Base-by-base conservation (phyloP, 2,329 filamentous ascomycete genomes). In the Venturia aucupariae region DNA sequence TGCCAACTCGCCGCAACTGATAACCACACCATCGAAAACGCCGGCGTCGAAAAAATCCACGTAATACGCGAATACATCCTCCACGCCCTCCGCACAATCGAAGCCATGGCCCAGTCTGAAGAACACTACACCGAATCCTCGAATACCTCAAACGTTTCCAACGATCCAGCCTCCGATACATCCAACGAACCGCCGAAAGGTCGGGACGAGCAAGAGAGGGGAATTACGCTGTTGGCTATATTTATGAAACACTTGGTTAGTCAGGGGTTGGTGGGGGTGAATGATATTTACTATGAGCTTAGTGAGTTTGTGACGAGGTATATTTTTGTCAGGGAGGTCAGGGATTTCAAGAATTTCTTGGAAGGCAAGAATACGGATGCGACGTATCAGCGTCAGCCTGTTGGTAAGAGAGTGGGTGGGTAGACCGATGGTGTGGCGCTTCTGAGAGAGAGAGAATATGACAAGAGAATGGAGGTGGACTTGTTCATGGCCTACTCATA, bases 301-400 rank as follows among this genome's bases (percentile, higher is more conserved):
- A 71, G 75, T 60, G 75, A 76, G 68, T 74, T 78, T 65, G 75
- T 73, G 44, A 71, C 74, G 51, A 65, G 75, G 61, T 78, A 75
- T 67, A 70, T 76, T 38, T 76, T 75, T 72, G 72, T 77, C 19
- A 72, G 68, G 64, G 75, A 78, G 64, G 75, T 77, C 7, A 70
- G 76, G 39, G 75, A 75, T 35, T 76, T 77, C 66, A 72, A 70
- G 22, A 22, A 42, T 32, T 68, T 64, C 54, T 41, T 69, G 19
- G 68, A 68, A 60, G 65, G 44, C 5, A 30, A 22, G 27, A 22
- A 57, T 19, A 51, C 22, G 22, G 11, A 22, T 51, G 22, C 46
- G 4, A 13, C 46, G 1, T 51, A 51, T 22, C 46, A 51, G 46
- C 46, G 46, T 4, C 46, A 51, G 46, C 7, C 3, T 46, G 46